These are phyloP conservation scores for Hyphodiscus sp. DNA, from an alignment of 2,329 filamentous ascomycete genomes.

Conservation along the genomic window DNA sequence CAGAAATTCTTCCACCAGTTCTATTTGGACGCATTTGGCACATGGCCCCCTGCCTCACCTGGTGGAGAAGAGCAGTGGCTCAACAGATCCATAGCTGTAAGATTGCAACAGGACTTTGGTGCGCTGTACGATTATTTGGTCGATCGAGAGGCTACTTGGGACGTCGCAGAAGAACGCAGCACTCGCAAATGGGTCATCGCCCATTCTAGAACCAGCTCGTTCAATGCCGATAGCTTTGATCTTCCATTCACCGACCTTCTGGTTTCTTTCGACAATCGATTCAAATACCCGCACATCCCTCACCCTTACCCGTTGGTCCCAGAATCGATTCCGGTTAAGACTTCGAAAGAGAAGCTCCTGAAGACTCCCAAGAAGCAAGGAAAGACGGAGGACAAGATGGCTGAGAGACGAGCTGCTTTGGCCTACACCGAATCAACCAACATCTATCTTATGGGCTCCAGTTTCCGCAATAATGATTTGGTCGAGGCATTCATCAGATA, in stretches of 20 bases:
- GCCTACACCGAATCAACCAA: conserved; percentile 56
- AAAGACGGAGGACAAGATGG: conserved; percentile 20
- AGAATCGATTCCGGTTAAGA: conserved; percentile 37
- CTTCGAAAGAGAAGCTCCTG: conserved; percentile 14
- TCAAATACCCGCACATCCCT: conserved; percentile 59
- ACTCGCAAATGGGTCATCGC: conserved; percentile 61
- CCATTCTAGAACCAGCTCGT: conserved; percentile 38
- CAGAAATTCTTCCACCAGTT: conserved; percentile 54
- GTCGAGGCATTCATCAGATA: conserved; percentile 50
- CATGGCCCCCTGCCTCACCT: conserved; percentile 50
- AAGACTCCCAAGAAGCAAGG: conserved; percentile 11
- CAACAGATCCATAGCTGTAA: conserved; percentile 48
- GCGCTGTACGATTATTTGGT: conserved; percentile 66
- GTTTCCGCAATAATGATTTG: conserved; percentile 46
- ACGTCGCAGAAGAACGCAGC: conserved; percentile 52
- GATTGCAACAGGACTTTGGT: conserved; percentile 60
- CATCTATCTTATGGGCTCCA: conserved; percentile 47
- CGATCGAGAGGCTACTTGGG: conserved; percentile 60
- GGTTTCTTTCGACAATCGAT: conserved; percentile 56
- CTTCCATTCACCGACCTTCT: conserved; percentile 63
- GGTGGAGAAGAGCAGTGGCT: conserved; percentile 51
- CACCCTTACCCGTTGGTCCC: conserved; percentile 62
- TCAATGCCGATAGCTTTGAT: conserved; percentile 44
- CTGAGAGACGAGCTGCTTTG: conserved; percentile 30
- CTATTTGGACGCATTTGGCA: conserved; percentile 49